Conservation (phyloP, 441 rosid genomes). For the Corymbia calophylla region DNA sequence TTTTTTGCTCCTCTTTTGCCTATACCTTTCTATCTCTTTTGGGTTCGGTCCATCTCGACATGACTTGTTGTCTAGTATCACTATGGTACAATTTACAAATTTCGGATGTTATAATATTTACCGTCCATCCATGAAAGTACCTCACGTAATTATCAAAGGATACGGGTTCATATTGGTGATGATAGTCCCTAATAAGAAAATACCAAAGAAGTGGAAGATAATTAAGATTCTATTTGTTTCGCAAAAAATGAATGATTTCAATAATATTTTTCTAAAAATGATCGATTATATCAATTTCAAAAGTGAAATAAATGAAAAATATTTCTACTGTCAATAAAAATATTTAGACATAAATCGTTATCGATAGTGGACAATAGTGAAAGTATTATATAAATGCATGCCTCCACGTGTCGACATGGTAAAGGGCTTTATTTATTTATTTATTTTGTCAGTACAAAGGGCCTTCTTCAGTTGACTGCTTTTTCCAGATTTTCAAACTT, state of each 20-base stretch:
- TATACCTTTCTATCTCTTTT: neutral
- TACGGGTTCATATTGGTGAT: neutral
- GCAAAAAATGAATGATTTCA: accelerated
- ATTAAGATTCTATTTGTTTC: neutral
- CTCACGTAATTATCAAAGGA: neutral
- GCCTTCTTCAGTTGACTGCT: neutral
- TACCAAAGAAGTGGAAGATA: neutral
- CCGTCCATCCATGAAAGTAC: neutral
- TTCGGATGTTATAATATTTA: neutral
- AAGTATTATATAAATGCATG: neutral
- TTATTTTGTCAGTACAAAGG: neutral
- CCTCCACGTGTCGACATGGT: neutral
- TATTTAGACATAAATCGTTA: no score
- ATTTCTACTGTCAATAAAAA: accelerated
- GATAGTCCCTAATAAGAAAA: neutral
- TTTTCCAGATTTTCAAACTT: neutral
- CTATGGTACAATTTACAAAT: neutral
- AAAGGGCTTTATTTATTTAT: neutral
- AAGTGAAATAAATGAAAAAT: no score
- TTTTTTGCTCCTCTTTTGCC: neutral
- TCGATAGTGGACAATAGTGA: neutral
- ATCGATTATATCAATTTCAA: neutral
- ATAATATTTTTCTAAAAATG: accelerated
- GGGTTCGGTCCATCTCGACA: neutral
- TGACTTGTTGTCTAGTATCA: neutral